phyloP scores from a whole-genome alignment of 164 flowering plant species.

The Chloranthus sessilifolius region DNA sequence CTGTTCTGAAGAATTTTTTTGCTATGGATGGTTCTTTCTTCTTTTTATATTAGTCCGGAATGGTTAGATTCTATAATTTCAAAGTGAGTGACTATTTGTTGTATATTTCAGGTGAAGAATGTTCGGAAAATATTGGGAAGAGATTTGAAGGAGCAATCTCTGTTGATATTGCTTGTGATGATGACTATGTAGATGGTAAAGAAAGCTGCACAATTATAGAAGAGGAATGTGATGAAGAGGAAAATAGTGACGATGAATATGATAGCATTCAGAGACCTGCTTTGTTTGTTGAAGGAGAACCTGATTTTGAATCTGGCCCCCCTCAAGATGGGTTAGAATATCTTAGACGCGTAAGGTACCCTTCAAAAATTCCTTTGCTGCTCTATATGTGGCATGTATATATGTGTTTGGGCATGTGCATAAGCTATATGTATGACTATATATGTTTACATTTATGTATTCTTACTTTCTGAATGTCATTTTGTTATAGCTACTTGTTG shows the following conservation, averaged over 20 bases:
- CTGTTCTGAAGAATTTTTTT: constrained; percentile 3
- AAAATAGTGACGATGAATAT: constrained; percentile 65
- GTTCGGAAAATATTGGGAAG: background rate
- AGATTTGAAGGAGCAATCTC: constrained; percentile 3
- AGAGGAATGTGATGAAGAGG: constrained; percentile 34
- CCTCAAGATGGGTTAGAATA: constrained; percentile 93
- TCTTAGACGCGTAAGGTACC: constrained; percentile 93
- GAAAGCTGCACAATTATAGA: constrained; percentile 18
- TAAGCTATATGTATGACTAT: too few species aligned
- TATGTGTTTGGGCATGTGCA: background rate
- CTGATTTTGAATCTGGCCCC: constrained; percentile 89
- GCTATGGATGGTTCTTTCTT: background rate
- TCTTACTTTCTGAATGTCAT: too few species aligned
- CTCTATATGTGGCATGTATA: background rate
- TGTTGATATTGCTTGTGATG: constrained; percentile 12
- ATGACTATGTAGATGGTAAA: constrained; percentile 12
- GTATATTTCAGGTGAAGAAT: constrained; percentile 30
- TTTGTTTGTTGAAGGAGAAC: constrained; percentile 86
- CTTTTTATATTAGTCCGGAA: too few species aligned
- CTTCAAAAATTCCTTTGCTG: background rate
- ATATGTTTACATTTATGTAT: too few species aligned
- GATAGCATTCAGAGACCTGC: constrained; percentile 73
- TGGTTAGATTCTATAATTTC: background rate
- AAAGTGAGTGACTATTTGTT: background rate
- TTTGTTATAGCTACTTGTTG: too few species aligned